Percentiles rank a stretch among this genome's conserved stretches.
These are phyloP conservation scores for Colletotrichum destructivum DNA, from an alignment of 2,329 filamentous ascomycete genomes.

Conservation along the genomic window DNA sequence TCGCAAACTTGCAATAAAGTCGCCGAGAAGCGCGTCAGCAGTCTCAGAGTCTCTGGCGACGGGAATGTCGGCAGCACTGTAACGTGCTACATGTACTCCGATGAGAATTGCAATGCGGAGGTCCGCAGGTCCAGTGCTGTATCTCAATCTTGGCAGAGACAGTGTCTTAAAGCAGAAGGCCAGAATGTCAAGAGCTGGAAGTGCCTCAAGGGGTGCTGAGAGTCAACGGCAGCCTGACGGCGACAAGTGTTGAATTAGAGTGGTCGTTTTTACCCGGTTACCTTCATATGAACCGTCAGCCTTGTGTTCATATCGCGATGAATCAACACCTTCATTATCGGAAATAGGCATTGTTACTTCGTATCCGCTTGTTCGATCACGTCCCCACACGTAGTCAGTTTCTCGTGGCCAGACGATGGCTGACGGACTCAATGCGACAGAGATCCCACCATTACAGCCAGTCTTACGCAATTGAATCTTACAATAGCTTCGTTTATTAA, in stretches of 20 bases:
- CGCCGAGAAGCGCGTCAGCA: neutral
- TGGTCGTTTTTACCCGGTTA: neutral
- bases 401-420: too few species aligned
- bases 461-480: too few species aligned
- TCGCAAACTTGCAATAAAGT: neutral
- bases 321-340: too few species aligned
- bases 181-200: constrained; percentile 15
- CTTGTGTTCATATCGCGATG: too few species aligned
- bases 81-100: constrained; percentile 17
- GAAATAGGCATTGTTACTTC: neutral
- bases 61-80: neutral
- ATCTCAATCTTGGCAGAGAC: constrained; percentile 12
- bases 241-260: too few species aligned
- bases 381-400: too few species aligned
- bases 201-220: constrained; percentile 5
- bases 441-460: too few species aligned
- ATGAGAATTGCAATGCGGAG: neutral
- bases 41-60: constrained; percentile 6
- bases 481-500: too few species aligned
- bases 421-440: too few species aligned
- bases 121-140: constrained; percentile 5
- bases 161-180: neutral
- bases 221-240: too few species aligned
- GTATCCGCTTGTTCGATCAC: neutral
- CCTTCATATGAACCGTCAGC: neutral